Percentiles rank a stretch among this genome's conserved stretches.
phyloP scores from a whole-genome alignment of 208 protist genomes.

The Trypanosoma brucei region DNA sequence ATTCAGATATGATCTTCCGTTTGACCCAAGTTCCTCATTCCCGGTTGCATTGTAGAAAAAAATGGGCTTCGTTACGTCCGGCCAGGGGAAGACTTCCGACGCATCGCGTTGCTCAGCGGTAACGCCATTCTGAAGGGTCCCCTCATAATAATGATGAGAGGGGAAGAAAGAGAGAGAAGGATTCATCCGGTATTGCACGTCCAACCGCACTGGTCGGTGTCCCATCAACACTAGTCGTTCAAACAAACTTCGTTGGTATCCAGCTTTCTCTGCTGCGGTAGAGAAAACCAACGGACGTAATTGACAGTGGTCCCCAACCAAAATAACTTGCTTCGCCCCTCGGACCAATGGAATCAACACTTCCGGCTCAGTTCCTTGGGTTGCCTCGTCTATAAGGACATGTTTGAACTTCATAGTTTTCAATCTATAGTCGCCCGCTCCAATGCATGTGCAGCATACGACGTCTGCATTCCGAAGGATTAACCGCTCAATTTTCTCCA shows the following conservation, averaged over 20 bases:
- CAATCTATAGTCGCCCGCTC: slow-evolving; percentile 89
- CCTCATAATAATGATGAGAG: slow-evolving; percentile 97
- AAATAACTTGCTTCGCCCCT: slow-evolving; percentile 90
- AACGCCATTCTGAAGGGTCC: slow-evolving; percentile 95
- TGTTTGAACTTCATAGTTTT: slow-evolving; percentile 76
- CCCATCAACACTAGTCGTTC: slow-evolving; percentile 92
- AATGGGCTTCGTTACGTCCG: slow-evolving; percentile 82
- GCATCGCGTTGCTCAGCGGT: slow-evolving; percentile 59
- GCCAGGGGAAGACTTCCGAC: slow-evolving; percentile 89
- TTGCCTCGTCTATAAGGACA: slow-evolving; percentile 97
- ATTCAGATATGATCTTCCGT: slow-evolving; percentile 97
- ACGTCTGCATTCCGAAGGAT: slow-evolving; percentile 91
- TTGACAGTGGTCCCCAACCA: slow-evolving; percentile 96
- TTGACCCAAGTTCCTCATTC: slow-evolving; percentile 89
- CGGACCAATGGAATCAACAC: slow-evolving; percentile 94
- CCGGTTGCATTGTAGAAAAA: slow-evolving; percentile 92
- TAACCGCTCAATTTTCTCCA: slow-evolving; percentile 49
- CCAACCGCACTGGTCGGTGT: slow-evolving; percentile 86
- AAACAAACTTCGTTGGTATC: slow-evolving; percentile 93
- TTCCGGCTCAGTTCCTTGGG: slow-evolving; percentile 95
- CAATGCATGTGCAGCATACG: slow-evolving; percentile 95
- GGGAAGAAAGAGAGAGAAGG: slow-evolving; percentile 94
- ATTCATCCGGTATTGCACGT: slow-evolving; percentile 99
- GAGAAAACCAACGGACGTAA: slow-evolving; percentile 95
- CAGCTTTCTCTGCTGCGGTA: slow-evolving; percentile 87